These are phyloP conservation scores for Viola pubescens DNA, from an alignment of 441 rosid species.

Conservation along the genomic window DNA sequence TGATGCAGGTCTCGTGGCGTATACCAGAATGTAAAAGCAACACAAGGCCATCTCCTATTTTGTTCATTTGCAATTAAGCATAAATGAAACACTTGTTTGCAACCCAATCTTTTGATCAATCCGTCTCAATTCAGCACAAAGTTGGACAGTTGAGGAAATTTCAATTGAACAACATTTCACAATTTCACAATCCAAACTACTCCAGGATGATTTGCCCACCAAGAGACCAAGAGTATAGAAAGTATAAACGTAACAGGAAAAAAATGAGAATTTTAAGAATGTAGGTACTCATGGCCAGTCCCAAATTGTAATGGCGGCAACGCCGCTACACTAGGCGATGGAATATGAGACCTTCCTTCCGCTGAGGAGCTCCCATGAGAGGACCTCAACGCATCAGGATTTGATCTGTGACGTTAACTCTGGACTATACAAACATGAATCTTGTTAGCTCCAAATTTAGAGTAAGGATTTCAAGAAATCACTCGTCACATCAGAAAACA, in stretches of 20 bases:
- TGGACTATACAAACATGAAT: slow-evolving; percentile 32
- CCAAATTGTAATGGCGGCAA: slow-evolving; percentile 45
- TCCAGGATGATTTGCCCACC: too few relatives aligned
- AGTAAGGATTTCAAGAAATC: slow-evolving; percentile 19
- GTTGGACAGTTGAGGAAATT: too few relatives aligned
- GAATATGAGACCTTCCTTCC: slow-evolving; percentile 39
- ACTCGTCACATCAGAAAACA: slow-evolving; percentile 18
- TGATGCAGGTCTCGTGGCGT: not conserved
- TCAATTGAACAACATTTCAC: too few relatives aligned
- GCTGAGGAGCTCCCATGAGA: slow-evolving; percentile 6
- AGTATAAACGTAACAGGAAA: too few relatives aligned
- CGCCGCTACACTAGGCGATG: slow-evolving; percentile 54
- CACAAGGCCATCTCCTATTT: too few relatives aligned
- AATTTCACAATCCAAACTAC: too few relatives aligned
- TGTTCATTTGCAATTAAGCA: too few relatives aligned
- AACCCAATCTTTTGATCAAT: too few relatives aligned
- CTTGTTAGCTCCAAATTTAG: slow-evolving; percentile 28
- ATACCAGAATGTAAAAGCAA: too few relatives aligned
- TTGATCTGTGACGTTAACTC: slow-evolving; percentile 35
- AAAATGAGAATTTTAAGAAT: slow-evolving; percentile 4
- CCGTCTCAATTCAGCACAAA: too few relatives aligned
- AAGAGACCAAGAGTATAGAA: too few relatives aligned
- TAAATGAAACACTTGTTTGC: too few relatives aligned
- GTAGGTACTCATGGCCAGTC: slow-evolving; percentile 51
- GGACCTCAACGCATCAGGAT: slow-evolving; percentile 18